These are phyloP conservation scores for Ganoderma lucidum DNA, from an alignment of 1,284 basidiomycete genomes.

Conservation along the genomic window DNA sequence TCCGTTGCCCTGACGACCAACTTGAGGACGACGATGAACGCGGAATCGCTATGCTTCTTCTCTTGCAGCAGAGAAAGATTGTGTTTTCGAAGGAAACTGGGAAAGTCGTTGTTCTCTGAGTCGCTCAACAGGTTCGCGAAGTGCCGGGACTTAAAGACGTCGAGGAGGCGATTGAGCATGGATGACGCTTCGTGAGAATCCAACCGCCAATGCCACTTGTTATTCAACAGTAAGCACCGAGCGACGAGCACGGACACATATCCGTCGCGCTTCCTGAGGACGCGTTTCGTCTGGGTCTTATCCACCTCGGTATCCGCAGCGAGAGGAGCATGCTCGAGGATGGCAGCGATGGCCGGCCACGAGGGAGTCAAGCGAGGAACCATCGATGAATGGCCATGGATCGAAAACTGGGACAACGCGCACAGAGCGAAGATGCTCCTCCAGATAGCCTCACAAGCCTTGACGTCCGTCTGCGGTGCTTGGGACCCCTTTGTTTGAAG, in stretches of 20 bases:
- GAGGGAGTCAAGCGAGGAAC: conserved; percentile 59
- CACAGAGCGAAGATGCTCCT: conserved; percentile 74
- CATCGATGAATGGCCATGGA: conserved; percentile 64
- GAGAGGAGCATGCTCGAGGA: conserved; percentile 70
- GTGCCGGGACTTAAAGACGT: conserved; percentile 83
- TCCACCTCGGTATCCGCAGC: conserved; percentile 62
- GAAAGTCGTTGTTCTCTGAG: conserved; percentile 76
- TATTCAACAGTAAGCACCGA: conserved; percentile 77
- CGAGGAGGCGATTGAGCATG: conserved; percentile 74
- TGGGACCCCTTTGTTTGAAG: conserved; percentile 36
- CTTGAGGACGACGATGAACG: conserved; percentile 85
- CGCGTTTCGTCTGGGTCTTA: conserved; percentile 44
- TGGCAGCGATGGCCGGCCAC: conserved; percentile 72
- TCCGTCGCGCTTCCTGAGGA: conserved; percentile 70
- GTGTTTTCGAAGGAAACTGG: conserved; percentile 75
- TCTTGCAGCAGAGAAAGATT: conserved; percentile 64
- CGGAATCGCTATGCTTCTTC: conserved; percentile 68
- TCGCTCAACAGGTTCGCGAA: conserved; percentile 77
- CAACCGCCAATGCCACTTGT: conserved; percentile 76
- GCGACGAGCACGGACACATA: conserved; percentile 81
- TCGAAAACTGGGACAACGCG: conserved; percentile 82
- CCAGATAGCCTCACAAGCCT: conserved; percentile 80
- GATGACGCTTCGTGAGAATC: conserved; percentile 62
- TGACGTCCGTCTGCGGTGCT: conserved; percentile 44
- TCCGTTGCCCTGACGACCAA: conserved; percentile 69